Base-by-base conservation (phyloP, 129 eudicot genomes). In the Silybum marianum region DNA sequence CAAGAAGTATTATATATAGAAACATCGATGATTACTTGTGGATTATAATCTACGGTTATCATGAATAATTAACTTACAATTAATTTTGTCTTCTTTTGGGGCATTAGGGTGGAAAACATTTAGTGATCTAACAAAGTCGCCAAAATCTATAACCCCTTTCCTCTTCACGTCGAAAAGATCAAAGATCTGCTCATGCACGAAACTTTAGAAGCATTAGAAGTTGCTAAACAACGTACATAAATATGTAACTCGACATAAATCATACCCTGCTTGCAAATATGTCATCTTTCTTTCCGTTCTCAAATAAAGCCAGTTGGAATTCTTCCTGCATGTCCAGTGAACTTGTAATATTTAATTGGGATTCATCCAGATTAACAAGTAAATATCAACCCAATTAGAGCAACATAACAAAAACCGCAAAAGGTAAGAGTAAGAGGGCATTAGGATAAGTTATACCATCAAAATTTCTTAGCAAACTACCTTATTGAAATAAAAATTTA, bases 41-140 rank as follows among this genome's bases (percentile, higher is more conserved):
- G 6, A 32, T 32, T 32, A 32, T 32, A 69, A 13, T n/a, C 46
- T 63, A 14, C 2, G 10, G n/a, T 9, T 18, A 19, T 62, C 36
- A 32, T 32, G 3, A 19, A 16, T 76, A 14, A 39, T 25, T 30
- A 48, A 75, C 96, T 62, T 80, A 93, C 98, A 89, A 14, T 88
- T 85, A 9, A 93, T 93, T 77, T 93, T 93, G 75, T 90, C 96
- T 84, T 93, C 98, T 85, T 75, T 83, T 67, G 96, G 83, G 70
- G 96, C 98, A 88, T 90, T 90, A 19, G 93, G 96, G 75, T 93
- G 98, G 78, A 93, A 93, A 74, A 93, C 96, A 77, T 86, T 87
- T 4, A 93, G 92, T 67, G 95, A 82, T 85, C 92, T 86, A 80
- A 92, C 97, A 85, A 92, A 93, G 84, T 93, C 97, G 58, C 92